These are phyloP conservation scores for Diphasiastrum complanatum DNA, from an alignment of 83 land plant species.

Conservation along the genomic window DNA sequence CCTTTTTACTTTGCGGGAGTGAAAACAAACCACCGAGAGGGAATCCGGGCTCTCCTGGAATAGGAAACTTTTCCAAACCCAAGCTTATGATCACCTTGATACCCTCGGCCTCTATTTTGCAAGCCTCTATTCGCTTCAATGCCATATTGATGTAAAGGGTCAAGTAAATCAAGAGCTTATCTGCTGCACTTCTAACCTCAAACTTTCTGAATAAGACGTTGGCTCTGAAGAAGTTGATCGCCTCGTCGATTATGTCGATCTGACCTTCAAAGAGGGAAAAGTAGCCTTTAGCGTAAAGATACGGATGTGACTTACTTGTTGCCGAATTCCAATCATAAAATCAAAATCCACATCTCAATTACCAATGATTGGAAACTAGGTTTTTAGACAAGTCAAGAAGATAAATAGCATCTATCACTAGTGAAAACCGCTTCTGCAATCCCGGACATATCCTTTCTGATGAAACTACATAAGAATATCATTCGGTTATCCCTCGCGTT, in stretches of 20 bases:
- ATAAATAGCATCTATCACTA: no score
- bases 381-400: no score
- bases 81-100: conserved; percentile 87
- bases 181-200: conserved; percentile 84
- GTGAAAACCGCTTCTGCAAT: no score
- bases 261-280: conserved; percentile 39
- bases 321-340: background rate
- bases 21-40: conserved; percentile 80
- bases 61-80: conserved; percentile 87
- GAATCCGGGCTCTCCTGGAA: conserved; percentile 82
- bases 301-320: background rate
- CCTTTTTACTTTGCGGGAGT: conserved; percentile 53
- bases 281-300: conserved; percentile 1
- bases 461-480: no score
- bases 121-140: conserved; percentile 77
- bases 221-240: conserved; percentile 90
- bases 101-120: conserved; percentile 95
- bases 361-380: no score
- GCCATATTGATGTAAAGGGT: conserved; percentile 90
- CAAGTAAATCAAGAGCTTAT: conserved; percentile 84
- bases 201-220: conserved; percentile 95
- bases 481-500: no score
- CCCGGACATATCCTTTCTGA: no score
- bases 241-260: conserved; percentile 90
- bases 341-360: no score